phyloP scores from a whole-genome alignment of 192 early-diverging fungal species.

The Coemansia reversa region DNA sequence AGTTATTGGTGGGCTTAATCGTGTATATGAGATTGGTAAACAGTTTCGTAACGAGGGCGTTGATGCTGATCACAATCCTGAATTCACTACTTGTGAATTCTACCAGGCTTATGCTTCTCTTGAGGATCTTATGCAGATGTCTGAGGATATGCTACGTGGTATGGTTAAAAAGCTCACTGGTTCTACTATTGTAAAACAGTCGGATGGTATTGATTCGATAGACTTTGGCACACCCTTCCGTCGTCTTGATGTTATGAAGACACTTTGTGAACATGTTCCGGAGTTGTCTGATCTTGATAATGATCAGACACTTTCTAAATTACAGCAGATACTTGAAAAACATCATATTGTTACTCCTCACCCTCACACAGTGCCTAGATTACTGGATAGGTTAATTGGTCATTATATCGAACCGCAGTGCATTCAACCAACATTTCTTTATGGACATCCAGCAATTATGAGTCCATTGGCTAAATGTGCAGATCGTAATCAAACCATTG shows the following conservation, averaged over 20 bases:
- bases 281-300: constrained; percentile 41
- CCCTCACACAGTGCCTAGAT: constrained; percentile 65
- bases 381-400: constrained; percentile 73
- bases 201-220: constrained; percentile 20
- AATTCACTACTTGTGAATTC: constrained; percentile 89
- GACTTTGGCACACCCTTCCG: constrained; percentile 60
- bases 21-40: constrained; percentile 86
- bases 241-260: constrained; percentile 59
- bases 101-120: constrained; percentile 79
- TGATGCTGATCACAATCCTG: constrained; percentile 85
- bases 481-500: constrained; percentile 41
- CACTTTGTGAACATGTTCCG: constrained; percentile 43
- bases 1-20: constrained; percentile 80
- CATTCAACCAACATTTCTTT: constrained; percentile 78
- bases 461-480: constrained; percentile 76
- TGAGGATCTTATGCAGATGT: constrained; percentile 64
- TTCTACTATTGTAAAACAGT: constrained; percentile 12
- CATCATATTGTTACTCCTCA: constrained; percentile 38
- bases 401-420: constrained; percentile 75
- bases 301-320: constrained; percentile 14
- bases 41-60: constrained; percentile 92
- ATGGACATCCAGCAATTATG: constrained; percentile 74
- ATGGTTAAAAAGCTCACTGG: constrained; percentile 32
- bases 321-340: constrained; percentile 14
- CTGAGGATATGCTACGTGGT: constrained; percentile 66